phyloP scores from a whole-genome alignment of 164 flowering plant genomes.

The Amborella trichopoda region DNA sequence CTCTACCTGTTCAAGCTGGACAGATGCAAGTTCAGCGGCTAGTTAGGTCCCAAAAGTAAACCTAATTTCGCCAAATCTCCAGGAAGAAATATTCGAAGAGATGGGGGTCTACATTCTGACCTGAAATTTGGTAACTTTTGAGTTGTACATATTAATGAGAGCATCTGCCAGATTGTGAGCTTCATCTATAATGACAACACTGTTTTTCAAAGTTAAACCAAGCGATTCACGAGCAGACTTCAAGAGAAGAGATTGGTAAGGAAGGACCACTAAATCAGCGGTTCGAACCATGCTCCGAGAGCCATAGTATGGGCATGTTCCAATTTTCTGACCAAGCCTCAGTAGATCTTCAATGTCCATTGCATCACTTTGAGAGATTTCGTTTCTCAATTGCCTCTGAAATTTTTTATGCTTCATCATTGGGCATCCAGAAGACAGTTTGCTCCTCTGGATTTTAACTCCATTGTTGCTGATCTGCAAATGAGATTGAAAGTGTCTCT shows the following conservation, averaged over 20 bases:
- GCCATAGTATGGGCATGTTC: slow-evolving; percentile 95
- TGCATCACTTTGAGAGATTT: slow-evolving; percentile 45
- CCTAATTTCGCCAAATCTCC: no score
- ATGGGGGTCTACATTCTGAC: slow-evolving; percentile 20
- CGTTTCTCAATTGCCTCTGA: slow-evolving; percentile 45
- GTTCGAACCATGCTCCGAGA: slow-evolving; percentile 63
- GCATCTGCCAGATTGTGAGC: slow-evolving; percentile 99
- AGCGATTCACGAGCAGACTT: slow-evolving; percentile 90
- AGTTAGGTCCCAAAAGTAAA: no score
- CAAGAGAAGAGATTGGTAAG: slow-evolving; percentile 92
- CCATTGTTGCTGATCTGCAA: slow-evolving; percentile 42
- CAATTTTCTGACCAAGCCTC: slow-evolving; percentile 53
- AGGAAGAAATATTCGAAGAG: no score
- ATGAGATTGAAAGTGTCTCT: neutral
- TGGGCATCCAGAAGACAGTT: slow-evolving; percentile 79
- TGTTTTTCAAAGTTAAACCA: slow-evolving; percentile 69
- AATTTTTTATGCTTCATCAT: slow-evolving; percentile 64
- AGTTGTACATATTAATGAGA: slow-evolving; percentile 80
- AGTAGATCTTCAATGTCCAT: slow-evolving; percentile 95
- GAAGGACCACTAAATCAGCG: slow-evolving; percentile 88
- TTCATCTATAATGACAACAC: slow-evolving; percentile 84
- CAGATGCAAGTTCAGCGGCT: no score
- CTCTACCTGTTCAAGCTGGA: slow-evolving; percentile 67
- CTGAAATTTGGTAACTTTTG: slow-evolving; percentile 69
- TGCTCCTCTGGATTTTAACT: slow-evolving; percentile 37